A percentile compares a stretch with the other conserved stretches of the same genome.
phyloP scores from a whole-genome alignment of 148 eudicot genomes.

The Chenopodium suecicum region DNA sequence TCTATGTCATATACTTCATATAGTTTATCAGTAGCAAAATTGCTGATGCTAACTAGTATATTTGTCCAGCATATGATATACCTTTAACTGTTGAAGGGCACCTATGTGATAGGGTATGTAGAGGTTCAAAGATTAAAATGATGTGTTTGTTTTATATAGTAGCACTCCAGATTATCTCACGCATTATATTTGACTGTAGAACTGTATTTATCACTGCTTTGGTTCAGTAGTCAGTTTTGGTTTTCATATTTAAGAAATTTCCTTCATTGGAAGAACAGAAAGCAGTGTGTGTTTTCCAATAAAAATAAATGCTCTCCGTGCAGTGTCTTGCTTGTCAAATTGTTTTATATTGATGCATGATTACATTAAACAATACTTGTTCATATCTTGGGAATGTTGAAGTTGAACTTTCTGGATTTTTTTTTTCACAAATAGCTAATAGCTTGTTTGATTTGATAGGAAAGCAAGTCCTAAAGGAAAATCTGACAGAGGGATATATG shows the following conservation, averaged over 20 bases:
- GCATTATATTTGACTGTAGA: not conserved
- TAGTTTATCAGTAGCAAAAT: not conserved
- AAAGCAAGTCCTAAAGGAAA: constrained; percentile 57
- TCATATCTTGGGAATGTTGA: not conserved
- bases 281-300: not conserved
- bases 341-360: not conserved
- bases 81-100: not conserved
- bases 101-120: not conserved
- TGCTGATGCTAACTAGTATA: not conserved
- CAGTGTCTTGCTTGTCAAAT: not conserved
- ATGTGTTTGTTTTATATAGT: not conserved
- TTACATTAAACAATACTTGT: not conserved
- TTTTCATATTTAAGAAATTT: not conserved
- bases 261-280: not conserved
- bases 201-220: not conserved
- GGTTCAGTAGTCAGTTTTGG: not conserved
- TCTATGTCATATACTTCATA: not conserved
- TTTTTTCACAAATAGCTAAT: not conserved
- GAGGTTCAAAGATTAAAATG: not conserved
- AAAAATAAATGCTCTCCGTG: not conserved
- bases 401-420: not conserved
- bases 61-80: not conserved
- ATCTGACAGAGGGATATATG: constrained; percentile 72
- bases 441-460: constrained; percentile 36
- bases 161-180: not conserved